These are phyloP conservation scores for Daldinia bambusicola DNA, from an alignment of 495 filamentous ascomycete species.

Conservation along the genomic window DNA sequence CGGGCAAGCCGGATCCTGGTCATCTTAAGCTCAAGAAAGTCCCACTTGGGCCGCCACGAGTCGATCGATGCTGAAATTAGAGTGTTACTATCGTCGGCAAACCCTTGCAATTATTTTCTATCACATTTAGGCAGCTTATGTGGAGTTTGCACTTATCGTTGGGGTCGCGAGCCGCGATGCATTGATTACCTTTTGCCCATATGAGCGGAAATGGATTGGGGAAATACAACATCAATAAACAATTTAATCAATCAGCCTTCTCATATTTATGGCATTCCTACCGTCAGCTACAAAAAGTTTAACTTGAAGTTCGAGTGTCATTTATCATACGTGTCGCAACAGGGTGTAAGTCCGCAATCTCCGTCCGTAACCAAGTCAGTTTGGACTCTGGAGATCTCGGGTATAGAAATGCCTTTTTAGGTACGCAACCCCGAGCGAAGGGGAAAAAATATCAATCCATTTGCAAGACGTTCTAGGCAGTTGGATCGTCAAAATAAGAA, in stretches of 20 bases:
- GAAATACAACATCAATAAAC: not conserved
- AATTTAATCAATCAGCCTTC: too few species aligned
- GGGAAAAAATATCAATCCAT: too few species aligned
- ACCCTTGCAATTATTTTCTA: slow-evolving; percentile 9
- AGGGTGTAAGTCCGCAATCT: not conserved
- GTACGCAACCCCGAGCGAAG: too few species aligned
- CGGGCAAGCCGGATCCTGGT: not conserved
- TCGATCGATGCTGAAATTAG: slow-evolving; percentile 25
- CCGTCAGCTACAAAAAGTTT: too few species aligned
- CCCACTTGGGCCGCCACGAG: slow-evolving; percentile 12
- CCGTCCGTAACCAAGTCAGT: not conserved
- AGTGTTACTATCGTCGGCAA: not conserved
- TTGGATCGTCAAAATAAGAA: too few species aligned
- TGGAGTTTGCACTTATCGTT: not conserved
- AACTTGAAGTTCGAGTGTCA: too few species aligned
- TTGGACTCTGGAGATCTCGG: not conserved
- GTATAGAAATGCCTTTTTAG: not conserved
- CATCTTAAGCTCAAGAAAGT: slow-evolving; percentile 1
- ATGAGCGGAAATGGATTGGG: not conserved
- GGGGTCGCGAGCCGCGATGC: not conserved
- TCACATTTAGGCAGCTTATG: not conserved
- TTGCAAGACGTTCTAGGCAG: too few species aligned
- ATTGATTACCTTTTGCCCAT: too few species aligned
- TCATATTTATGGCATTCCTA: too few species aligned
- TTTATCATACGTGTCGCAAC: not conserved